Evolutionary conservation across 2,329 filamentous ascomycete species (phyloP).

Genomic region (Epichloe aotearoae): DNA sequence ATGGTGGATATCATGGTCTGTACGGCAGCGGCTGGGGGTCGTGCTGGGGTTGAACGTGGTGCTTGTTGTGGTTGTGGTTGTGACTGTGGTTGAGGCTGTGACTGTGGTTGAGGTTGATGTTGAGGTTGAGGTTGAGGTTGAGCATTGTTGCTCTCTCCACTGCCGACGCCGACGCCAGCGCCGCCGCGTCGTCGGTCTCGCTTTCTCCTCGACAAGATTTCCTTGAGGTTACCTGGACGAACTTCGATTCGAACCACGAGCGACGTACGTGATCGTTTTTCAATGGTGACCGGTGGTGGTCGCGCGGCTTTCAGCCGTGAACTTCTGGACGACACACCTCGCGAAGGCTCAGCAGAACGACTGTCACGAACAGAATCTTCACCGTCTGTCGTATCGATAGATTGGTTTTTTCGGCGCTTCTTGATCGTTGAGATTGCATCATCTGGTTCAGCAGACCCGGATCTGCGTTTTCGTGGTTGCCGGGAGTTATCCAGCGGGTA

Average conservation of each 20-base stretch:
- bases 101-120: too few species aligned
- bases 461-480: constrained; percentile 71
- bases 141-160: neutral
- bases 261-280: constrained; percentile 22
- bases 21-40: constrained; percentile 3
- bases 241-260: constrained; percentile 24
- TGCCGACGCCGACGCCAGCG: constrained; percentile 6
- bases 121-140: too few species aligned
- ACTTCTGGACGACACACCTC: constrained; percentile 35
- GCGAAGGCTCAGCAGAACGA: constrained; percentile 15
- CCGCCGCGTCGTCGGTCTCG: constrained; percentile 18
- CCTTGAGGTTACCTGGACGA: constrained; percentile 24
- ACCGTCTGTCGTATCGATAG: constrained; percentile 27
- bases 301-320: constrained; percentile 39
- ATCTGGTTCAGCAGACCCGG: constrained; percentile 54
- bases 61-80: constrained; percentile 6
- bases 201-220: constrained; percentile 22
- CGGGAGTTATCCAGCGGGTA: constrained; percentile 66
- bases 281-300: constrained; percentile 27
- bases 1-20: constrained; percentile 18
- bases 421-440: constrained; percentile 38
- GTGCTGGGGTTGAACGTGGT: constrained; percentile 11
- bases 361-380: constrained; percentile 21
- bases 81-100: too few species aligned
- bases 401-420: constrained; percentile 40